Evolutionary conservation across 140 eudicot genomes (phyloP).

Genomic region (Ambrosia hybrid): DNA sequence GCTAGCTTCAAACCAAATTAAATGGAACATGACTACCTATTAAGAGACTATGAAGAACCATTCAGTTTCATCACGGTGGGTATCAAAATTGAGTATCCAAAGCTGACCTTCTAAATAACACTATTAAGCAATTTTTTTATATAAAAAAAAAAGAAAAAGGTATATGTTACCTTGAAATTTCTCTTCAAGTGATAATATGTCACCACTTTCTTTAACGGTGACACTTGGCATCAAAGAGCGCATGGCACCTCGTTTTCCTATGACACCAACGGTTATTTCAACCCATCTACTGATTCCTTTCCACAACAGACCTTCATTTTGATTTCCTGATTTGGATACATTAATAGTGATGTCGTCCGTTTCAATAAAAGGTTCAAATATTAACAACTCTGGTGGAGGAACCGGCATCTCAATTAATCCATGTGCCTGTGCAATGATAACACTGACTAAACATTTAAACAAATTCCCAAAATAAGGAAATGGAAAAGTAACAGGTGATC

Average conservation of each 20-base stretch:
- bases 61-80: too few relatives aligned
- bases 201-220: slow-evolving; percentile 91
- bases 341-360: slow-evolving; percentile 73
- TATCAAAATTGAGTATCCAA: too few relatives aligned
- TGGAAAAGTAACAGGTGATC: background rate
- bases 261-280: slow-evolving; percentile 91
- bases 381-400: slow-evolving; percentile 83
- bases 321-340: slow-evolving; percentile 51
- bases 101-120: too few relatives aligned
- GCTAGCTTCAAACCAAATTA: background rate
- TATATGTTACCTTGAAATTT: slow-evolving; percentile 72
- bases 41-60: too few relatives aligned
- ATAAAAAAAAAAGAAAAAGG: slow-evolving; percentile 3
- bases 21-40: slow-evolving; percentile 1
- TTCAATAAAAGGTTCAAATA: slow-evolving; percentile 90
- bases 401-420: slow-evolving; percentile 93
- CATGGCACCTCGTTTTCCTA: slow-evolving; percentile 80
- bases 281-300: slow-evolving; percentile 93
- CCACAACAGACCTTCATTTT: slow-evolving; percentile 53
- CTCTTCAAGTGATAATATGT: slow-evolving; percentile 86
- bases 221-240: slow-evolving; percentile 81
- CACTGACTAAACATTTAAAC: background rate
- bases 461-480: slow-evolving; percentile 1
- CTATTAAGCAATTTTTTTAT: background rate
- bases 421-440: slow-evolving; percentile 55